Evolutionary conservation across 176 grass and related monocot species (phyloP).

Genomic region (Oryza officinalis): DNA sequence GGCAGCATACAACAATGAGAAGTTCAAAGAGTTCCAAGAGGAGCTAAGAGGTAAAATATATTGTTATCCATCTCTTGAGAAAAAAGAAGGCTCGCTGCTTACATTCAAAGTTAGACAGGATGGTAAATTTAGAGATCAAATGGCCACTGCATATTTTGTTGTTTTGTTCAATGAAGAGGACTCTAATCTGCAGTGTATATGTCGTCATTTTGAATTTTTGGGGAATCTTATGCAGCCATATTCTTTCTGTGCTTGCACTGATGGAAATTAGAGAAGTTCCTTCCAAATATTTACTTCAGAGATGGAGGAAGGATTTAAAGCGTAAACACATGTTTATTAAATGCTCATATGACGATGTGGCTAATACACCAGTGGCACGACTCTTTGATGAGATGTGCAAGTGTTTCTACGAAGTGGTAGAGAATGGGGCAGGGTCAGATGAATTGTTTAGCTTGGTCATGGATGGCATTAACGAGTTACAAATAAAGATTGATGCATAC

Average conservation of each 20-base stretch:
- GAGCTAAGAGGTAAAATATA: slow-evolving; percentile 4
- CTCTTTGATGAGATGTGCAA: background rate
- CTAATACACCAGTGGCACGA: background rate
- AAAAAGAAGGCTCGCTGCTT: background rate
- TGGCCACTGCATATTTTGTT: too few species aligned
- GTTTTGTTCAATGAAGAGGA: too few species aligned
- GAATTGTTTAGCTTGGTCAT: background rate
- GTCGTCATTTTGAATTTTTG: too few species aligned
- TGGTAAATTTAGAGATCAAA: background rate
- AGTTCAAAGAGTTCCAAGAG: background rate
- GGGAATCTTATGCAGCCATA: too few species aligned
- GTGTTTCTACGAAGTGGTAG: background rate
- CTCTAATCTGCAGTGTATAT: too few species aligned
- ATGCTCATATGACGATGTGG: background rate
- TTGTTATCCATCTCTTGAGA: background rate
- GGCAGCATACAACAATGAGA: background rate
- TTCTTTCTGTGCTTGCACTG: too few species aligned
- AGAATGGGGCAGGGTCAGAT: background rate
- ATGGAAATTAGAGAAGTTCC: too few species aligned
- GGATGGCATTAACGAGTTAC: background rate
- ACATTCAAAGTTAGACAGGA: background rate
- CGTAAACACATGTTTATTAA: background rate
- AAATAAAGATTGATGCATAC: background rate
- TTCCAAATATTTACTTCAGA: too few species aligned
- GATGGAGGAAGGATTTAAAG: too few species aligned